Percentiles rank a stretch among this genome's conserved stretches.
phyloP scores from a whole-genome alignment of 306 rosid species.

The Astragalus glycyphyllos region DNA sequence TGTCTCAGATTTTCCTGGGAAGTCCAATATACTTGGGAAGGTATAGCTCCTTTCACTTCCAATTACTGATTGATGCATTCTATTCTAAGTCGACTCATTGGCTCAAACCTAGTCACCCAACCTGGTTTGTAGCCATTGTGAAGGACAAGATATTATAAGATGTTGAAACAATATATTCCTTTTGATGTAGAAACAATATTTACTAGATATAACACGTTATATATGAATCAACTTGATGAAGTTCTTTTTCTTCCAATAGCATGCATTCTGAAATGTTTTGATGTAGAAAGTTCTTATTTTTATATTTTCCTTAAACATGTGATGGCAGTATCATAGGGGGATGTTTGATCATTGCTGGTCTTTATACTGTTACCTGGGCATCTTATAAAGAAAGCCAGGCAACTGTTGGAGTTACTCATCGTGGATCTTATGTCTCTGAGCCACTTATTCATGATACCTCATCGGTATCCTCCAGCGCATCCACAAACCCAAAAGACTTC shows the following conservation, averaged over 20 bases:
- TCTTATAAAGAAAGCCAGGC: slow-evolving; percentile 66
- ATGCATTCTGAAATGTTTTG: slow-evolving; percentile 19
- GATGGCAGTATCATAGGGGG: slow-evolving; percentile 82
- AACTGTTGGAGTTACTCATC: slow-evolving; percentile 44
- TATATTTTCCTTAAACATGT: slow-evolving; percentile 38
- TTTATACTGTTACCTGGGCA: slow-evolving; percentile 85
- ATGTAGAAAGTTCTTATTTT: slow-evolving; percentile 40
- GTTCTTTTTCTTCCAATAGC: slow-evolving; percentile 1
- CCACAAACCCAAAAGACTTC: slow-evolving; percentile 49
- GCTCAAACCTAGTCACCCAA: slow-evolving; percentile 25
- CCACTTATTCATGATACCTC: slow-evolving; percentile 60
- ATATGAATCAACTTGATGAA: slow-evolving; percentile 9
- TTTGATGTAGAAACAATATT: not conserved
- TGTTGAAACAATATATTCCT: not conserved
- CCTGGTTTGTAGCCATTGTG: too few species aligned
- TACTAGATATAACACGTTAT: slow-evolving; percentile 18
- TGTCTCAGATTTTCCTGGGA: slow-evolving; percentile 88
- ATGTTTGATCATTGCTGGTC: slow-evolving; percentile 73
- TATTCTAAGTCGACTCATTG: slow-evolving; percentile 4
- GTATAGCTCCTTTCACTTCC: slow-evolving; percentile 52
- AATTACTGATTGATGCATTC: slow-evolving; percentile 22
- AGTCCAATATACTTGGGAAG: slow-evolving; percentile 90
- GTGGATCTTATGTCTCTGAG: slow-evolving; percentile 52
- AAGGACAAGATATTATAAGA: slow-evolving; percentile 3
- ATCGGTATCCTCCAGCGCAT: slow-evolving; percentile 30